Percentiles rank a stretch among this genome's conserved stretches.
These are phyloP conservation scores for Fusarium pseudocircinatum DNA, from an alignment of 2,329 filamentous ascomycete species.

Conservation along the genomic window DNA sequence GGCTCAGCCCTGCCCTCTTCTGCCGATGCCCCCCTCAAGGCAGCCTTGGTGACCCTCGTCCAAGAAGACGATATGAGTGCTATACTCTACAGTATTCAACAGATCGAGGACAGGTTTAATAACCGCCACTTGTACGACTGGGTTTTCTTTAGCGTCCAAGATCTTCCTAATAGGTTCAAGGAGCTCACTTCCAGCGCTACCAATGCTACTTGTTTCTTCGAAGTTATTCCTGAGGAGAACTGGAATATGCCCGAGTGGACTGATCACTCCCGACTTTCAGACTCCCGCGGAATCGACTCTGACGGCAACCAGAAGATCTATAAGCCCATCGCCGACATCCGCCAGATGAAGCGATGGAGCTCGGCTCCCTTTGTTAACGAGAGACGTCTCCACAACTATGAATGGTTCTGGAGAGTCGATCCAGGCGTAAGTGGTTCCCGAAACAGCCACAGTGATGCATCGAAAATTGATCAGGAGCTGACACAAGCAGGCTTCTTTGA, in stretches of 20 bases:
- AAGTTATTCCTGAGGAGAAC: slow-evolving; percentile 78
- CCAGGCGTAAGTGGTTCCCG: slow-evolving; percentile 60
- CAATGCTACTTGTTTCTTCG: slow-evolving; percentile 75
- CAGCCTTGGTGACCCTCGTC: slow-evolving; percentile 47
- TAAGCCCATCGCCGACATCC: slow-evolving; percentile 49
- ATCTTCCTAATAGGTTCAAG: slow-evolving; percentile 83
- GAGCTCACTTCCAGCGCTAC: slow-evolving; percentile 72
- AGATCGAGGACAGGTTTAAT: slow-evolving; percentile 72
- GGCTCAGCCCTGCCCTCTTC: slow-evolving; percentile 25
- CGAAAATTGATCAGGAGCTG: slow-evolving; percentile 2
- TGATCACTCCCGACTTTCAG: slow-evolving; percentile 4
- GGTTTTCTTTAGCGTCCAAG: slow-evolving; percentile 86
- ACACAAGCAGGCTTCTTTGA: slow-evolving; percentile 59
- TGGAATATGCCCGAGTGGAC: slow-evolving; percentile 70
- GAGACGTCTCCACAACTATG: slow-evolving; percentile 69
- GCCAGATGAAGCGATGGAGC: slow-evolving; percentile 86
- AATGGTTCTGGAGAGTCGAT: slow-evolving; percentile 70
- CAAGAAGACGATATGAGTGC: slow-evolving; percentile 46
- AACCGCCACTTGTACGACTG: slow-evolving; percentile 85
- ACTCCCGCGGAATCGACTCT: not conserved
- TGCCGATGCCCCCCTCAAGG: slow-evolving; percentile 42
- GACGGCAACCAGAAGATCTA: not conserved
- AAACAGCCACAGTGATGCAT: not conserved
- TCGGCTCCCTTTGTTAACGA: slow-evolving; percentile 85
- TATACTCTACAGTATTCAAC: slow-evolving; percentile 59